Conservation (phyloP, 2,329 filamentous ascomycete genomes). For the Fusarium sp. region DNA sequence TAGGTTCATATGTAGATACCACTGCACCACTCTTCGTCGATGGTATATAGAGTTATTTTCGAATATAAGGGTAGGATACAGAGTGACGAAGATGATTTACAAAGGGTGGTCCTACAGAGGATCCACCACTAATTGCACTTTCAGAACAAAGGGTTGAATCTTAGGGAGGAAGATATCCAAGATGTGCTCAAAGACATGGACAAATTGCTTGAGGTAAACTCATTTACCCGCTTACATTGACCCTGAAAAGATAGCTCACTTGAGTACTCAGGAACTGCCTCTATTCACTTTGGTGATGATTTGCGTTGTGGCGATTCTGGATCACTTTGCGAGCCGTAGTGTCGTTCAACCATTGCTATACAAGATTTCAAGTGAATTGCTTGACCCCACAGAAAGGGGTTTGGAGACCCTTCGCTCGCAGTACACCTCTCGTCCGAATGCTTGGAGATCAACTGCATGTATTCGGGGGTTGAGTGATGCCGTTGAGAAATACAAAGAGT, state of each 20-base stretch:
- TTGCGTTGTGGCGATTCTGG: not conserved
- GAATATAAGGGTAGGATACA: not conserved
- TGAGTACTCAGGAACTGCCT: not conserved
- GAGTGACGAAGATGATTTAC: not conserved
- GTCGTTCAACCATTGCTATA: too few species aligned
- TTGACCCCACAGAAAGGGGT: not conserved
- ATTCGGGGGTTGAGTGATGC: not conserved
- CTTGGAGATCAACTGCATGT: not conserved
- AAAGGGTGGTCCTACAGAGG: fast-evolving
- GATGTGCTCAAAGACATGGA: not conserved
- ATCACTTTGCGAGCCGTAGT: not conserved
- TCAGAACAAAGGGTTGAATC: not conserved
- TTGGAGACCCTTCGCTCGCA: fast-evolving
- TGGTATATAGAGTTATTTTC: not conserved
- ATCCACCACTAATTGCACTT: fast-evolving
- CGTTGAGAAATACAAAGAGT: not conserved
- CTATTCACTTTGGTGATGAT: too few species aligned
- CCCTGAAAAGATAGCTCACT: not conserved
- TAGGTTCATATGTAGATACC: slow-evolving; percentile 6
- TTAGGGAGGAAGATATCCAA: not conserved
- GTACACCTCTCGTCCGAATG: fast-evolving
- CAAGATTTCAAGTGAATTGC: not conserved
- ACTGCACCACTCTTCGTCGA: not conserved
- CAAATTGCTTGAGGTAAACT: not conserved
- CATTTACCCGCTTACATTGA: not conserved